phyloP scores from a whole-genome alignment of 768 basidiomycete genomes.

The Lentinula lateritia region DNA sequence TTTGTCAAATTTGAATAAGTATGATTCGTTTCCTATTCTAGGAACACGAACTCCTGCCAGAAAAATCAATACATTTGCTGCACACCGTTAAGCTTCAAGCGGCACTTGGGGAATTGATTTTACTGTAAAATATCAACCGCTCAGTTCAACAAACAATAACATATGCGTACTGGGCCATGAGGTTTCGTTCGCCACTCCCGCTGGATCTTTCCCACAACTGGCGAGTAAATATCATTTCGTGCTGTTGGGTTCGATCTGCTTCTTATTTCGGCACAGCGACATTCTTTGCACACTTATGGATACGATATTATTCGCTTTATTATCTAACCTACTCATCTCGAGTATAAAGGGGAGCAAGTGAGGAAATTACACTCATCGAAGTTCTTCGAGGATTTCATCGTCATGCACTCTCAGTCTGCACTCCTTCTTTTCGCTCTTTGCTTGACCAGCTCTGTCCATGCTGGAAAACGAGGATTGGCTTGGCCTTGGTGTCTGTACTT shows the following conservation, averaged over 20 bases:
- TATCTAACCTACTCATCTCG: neutral
- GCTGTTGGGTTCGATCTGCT: neutral
- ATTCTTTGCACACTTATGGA: neutral
- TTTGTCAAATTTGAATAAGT: too few relatives aligned
- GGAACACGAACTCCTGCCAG: too few relatives aligned
- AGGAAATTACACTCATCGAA: neutral
- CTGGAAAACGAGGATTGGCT: conserved; percentile 31
- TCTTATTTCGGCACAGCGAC: neutral
- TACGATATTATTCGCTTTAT: neutral
- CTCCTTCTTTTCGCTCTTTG: conserved; percentile 12
- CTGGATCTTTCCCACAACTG: neutral
- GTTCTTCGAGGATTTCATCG: neutral
- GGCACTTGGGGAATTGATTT: too few relatives aligned
- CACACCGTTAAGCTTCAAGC: too few relatives aligned
- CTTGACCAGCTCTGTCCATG: conserved; percentile 11
- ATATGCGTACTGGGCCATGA: neutral
- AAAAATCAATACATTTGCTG: too few relatives aligned
- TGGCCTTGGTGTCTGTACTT: conserved; percentile 28
- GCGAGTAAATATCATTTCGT: neutral
- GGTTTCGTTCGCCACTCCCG: neutral
- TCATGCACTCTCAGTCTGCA: neutral
- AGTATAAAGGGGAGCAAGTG: neutral
- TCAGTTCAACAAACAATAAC: neutral
- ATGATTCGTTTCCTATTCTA: too few relatives aligned
- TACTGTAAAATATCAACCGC: neutral